Percentiles rank a stretch among this genome's conserved stretches.
These are phyloP conservation scores for Aaosphaeria pasadenensis DNA, from an alignment of 2,329 filamentous ascomycete genomes.

Conservation along the genomic window DNA sequence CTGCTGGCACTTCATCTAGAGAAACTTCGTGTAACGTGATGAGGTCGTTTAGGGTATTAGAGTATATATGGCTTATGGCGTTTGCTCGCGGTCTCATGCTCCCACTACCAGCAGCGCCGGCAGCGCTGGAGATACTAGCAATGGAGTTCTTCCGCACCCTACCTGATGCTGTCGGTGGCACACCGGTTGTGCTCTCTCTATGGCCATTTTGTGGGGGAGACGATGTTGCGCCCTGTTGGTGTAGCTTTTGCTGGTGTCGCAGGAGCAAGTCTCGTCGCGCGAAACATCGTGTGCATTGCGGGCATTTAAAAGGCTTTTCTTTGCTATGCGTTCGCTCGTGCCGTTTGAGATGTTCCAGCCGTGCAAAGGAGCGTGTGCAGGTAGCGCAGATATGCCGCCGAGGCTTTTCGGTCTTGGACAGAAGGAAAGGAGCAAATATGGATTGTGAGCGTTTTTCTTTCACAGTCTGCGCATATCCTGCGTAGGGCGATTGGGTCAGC, in stretches of 20 bases:
- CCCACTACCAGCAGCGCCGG: slow-evolving; percentile 49
- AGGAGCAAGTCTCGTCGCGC: slow-evolving; percentile 87
- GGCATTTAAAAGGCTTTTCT: slow-evolving; percentile 97
- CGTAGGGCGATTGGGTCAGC: no score
- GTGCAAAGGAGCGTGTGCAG: slow-evolving; percentile 87
- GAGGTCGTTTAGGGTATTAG: slow-evolving; percentile 66
- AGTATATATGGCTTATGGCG: slow-evolving; percentile 91
- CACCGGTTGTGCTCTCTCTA: slow-evolving; percentile 73
- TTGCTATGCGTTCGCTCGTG: slow-evolving; percentile 97
- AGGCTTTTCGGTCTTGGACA: slow-evolving; percentile 3
- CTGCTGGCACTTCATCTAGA: not conserved
- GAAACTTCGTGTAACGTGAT: slow-evolving; percentile 48
- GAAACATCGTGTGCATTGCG: slow-evolving; percentile 91
- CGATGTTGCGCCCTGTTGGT: slow-evolving; percentile 86
- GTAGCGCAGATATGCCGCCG: slow-evolving; percentile 89
- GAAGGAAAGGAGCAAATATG: not conserved
- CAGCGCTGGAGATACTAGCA: slow-evolving; percentile 35
- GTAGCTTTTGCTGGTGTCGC: slow-evolving; percentile 96
- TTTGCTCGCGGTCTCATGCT: slow-evolving; percentile 86
- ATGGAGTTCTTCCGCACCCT: not conserved
- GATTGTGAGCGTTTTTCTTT: not conserved
- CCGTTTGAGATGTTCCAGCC: slow-evolving; percentile 92
- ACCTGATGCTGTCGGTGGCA: slow-evolving; percentile 8
- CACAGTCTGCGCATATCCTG: not conserved
- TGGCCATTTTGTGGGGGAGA: slow-evolving; percentile 78